phyloP scores from a whole-genome alignment of 257 asterid species.

The Lycium barbarum region DNA sequence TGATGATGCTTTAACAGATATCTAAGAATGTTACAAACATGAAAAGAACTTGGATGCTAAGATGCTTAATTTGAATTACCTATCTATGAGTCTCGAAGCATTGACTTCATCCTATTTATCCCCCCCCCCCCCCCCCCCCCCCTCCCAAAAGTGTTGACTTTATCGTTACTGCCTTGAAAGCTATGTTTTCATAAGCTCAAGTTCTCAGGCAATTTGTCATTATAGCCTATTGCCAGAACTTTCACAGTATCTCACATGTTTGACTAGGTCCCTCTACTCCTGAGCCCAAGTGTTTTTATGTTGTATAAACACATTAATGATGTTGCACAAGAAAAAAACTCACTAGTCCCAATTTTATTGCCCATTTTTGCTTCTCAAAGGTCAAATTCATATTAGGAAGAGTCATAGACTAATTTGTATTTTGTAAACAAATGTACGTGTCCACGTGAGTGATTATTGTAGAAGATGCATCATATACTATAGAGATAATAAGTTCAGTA shows the following conservation, averaged over 20 bases:
- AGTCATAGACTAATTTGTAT: not conserved
- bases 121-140: no score
- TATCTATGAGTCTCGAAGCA: constrained; percentile 13
- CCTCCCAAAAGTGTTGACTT: not conserved
- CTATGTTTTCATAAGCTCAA: not conserved
- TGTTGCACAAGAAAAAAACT: not conserved
- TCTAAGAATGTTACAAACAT: not conserved
- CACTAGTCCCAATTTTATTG: not conserved
- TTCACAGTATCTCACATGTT: constrained; percentile 11
- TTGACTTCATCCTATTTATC: not conserved
- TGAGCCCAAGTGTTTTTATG: constrained; percentile 3
- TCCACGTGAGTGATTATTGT: not conserved
- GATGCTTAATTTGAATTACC: constrained; percentile 1
- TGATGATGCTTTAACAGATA: not conserved
- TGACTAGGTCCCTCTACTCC: constrained; percentile 13
- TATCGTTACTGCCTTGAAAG: not conserved
- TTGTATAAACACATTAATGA: not conserved
- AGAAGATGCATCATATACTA: not conserved
- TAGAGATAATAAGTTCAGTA: not conserved
- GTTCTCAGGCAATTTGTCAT: not conserved
- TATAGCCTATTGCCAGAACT: not conserved
- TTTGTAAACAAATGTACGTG: not conserved
- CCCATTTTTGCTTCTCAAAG: constrained; percentile 3
- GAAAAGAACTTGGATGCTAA: not conserved
- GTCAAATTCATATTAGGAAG: constrained; percentile 22